Percentiles rank a stretch among this genome's conserved stretches.
These are phyloP conservation scores for Serendipita sp. DNA, from an alignment of 768 basidiomycete species.

Conservation along the genomic window DNA sequence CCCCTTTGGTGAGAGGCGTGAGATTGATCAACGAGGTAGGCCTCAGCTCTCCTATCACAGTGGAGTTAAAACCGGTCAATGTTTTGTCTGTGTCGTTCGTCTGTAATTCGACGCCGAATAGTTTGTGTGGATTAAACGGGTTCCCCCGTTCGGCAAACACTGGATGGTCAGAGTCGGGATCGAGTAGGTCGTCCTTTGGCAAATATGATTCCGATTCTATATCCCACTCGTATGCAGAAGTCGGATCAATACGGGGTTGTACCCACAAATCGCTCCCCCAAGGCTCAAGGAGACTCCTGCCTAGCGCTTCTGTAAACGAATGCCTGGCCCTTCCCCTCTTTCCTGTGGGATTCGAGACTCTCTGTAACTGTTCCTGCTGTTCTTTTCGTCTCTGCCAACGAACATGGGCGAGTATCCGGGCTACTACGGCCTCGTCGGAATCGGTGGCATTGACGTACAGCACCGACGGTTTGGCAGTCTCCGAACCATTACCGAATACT, in stretches of 20 bases:
- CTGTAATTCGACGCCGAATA: conserved; percentile 17
- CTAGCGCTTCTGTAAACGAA: background rate
- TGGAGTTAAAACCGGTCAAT: conserved; percentile 15
- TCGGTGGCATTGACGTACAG: conserved; percentile 25
- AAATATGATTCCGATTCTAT: background rate
- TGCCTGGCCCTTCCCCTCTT: conserved; percentile 10
- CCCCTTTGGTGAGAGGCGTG: conserved; percentile 31
- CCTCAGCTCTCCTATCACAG: conserved; percentile 26
- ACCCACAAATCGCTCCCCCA: conserved; percentile 3
- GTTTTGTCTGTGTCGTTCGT: conserved; percentile 20
- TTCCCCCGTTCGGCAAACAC: background rate
- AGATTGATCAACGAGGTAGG: too few species aligned
- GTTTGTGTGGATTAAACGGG: conserved; percentile 27
- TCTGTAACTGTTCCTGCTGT: conserved; percentile 4
- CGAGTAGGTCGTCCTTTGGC: conserved; percentile 3
- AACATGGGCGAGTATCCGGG: conserved; percentile 29
- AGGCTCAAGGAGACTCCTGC: background rate
- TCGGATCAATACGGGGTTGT: background rate
- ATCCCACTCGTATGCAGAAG: background rate
- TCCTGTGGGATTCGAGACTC: conserved; percentile 2
- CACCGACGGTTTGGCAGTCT: too few species aligned
- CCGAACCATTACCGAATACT: too few species aligned
- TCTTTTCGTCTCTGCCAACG: conserved; percentile 15
- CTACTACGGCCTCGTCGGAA: conserved; percentile 23
- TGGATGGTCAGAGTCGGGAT: conserved; percentile 3